Conservation (phyloP, 495 filamentous ascomycete genomes). For the Neurospora sp. region DNA sequence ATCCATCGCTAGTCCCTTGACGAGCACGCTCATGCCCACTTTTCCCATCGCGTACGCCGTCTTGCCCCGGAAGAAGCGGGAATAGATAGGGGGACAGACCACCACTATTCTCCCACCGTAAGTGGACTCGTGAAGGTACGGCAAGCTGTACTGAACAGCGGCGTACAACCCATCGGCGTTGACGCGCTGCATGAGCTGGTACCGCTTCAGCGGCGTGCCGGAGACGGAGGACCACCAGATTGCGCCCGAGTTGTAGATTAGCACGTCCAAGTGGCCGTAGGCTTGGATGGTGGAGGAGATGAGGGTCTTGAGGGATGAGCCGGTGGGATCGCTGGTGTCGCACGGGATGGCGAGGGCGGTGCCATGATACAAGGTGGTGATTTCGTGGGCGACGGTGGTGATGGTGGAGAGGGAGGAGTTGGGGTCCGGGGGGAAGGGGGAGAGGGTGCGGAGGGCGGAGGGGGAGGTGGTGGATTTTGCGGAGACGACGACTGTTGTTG, state of each 20-base stretch:
- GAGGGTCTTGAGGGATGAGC: constrained; percentile 44
- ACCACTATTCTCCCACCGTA: constrained; percentile 62
- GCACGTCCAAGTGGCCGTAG: constrained; percentile 58
- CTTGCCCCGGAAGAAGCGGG: constrained; percentile 76
- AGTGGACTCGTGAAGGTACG: constrained; percentile 33
- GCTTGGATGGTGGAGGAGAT: constrained; percentile 50
- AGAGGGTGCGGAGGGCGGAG: constrained; percentile 44
- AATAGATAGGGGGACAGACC: constrained; percentile 78
- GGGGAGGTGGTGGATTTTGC: constrained; percentile 69
- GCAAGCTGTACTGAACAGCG: constrained; percentile 54
- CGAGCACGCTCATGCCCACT: constrained; percentile 72
- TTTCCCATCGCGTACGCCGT: constrained; percentile 84
- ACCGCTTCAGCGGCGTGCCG: constrained; percentile 66
- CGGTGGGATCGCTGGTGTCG: constrained; percentile 55
- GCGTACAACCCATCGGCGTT: constrained; percentile 71
- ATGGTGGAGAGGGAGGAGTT: constrained; percentile 72
- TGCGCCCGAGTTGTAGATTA: constrained; percentile 78
- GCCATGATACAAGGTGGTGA: constrained; percentile 49
- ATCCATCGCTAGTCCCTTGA: constrained; percentile 77
- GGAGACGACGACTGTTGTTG: constrained; percentile 56
- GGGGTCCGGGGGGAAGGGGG: constrained; percentile 71
- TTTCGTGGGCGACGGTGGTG: constrained; percentile 74
- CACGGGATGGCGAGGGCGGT: constrained; percentile 57
- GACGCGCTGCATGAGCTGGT: constrained; percentile 72
- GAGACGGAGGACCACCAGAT: constrained; percentile 78